Base-by-base conservation (phyloP, 2,329 filamentous ascomycete genomes). In the Exophiala alcalophila region DNA sequence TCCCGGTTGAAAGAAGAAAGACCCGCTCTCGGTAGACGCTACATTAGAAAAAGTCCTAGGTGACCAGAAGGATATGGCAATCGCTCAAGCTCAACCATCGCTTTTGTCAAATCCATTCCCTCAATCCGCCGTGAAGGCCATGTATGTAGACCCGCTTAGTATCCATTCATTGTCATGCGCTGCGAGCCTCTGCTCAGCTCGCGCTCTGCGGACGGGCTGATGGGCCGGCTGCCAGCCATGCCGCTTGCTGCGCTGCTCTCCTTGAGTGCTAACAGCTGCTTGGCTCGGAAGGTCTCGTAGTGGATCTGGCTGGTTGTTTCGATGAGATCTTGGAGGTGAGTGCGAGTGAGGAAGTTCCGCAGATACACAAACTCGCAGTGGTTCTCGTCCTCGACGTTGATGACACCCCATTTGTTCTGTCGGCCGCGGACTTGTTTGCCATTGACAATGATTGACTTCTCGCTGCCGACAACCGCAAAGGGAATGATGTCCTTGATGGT, bases 341-440 rank as follows among this genome's bases (percentile, higher is more conserved):
- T 97, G 65, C 92, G 88, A 60, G 94, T 94, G 54, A 98, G 81
- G 81, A 98, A 98, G 78, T 98, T 91, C 66, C 92, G 84, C 52
- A 98, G 81, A 69, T 95, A 96, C 64, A 97, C 84, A 63, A 98
- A 98, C 80, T 98, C 92, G 80, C 92, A 98, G 77, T 98, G 92
- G 72, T 84, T 94, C 77, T 98, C 92, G 59, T 98, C 91, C 74
- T 98, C 92, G 59, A 98, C 91, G 64, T 98, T 98, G 77, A 98
- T 97, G 55, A 97, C 86, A 59, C 92, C 92, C 92, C 92, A 98
- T 69, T 92, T 83, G 80, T 97, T 98, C 73, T 98, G 92, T 62
- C 92, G 90, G 56, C 90, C 92, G 56, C 90, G 89, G 54, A 98
- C 92, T 72, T 94, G 88, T 77, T 95, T 91, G 69, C 92, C 92